Evolutionary conservation across 1,284 basidiomycete species (phyloP).

Genomic region (Boletus semigastroideus): DNA sequence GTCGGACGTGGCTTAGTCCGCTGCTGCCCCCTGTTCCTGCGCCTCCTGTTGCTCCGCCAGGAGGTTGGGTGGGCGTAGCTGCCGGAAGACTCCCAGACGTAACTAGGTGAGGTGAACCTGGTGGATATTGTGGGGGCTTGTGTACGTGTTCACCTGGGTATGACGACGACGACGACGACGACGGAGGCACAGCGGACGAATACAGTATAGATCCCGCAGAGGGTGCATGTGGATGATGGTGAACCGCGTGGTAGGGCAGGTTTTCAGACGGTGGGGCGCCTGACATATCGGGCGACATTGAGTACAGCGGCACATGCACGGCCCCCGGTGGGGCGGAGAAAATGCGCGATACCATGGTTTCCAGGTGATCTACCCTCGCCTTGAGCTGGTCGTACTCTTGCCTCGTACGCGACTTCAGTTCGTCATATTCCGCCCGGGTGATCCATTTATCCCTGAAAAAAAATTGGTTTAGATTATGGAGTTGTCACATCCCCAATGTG

Average conservation of each 20-base stretch:
- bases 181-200: constrained; percentile 18
- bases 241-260: constrained; percentile 31
- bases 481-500: constrained; percentile 5
- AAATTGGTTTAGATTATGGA: constrained; percentile 7
- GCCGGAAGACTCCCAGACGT: constrained; percentile 17
- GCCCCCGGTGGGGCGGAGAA: constrained; percentile 29
- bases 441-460: constrained; percentile 54
- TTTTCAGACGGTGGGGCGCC: constrained; percentile 27
- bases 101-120: constrained; percentile 30
- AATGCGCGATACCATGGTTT: constrained; percentile 32
- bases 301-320: constrained; percentile 32
- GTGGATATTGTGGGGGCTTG: constrained; percentile 28
- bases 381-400: constrained; percentile 53
- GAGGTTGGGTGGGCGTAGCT: constrained; percentile 17
- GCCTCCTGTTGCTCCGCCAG: constrained; percentile 8
- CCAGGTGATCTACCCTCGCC: constrained; percentile 39
- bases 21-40: constrained; percentile 11
- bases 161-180: constrained; percentile 21
- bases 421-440: constrained; percentile 51
- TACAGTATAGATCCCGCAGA: constrained; percentile 30
- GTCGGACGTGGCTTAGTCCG: constrained; percentile 28
- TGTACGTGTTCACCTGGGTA: constrained; percentile 28
- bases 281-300: constrained; percentile 32
- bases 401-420: constrained; percentile 40
- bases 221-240: constrained; percentile 6